phyloP scores from a whole-genome alignment of 1,284 basidiomycete species.

The Wallemia mellicola region DNA sequence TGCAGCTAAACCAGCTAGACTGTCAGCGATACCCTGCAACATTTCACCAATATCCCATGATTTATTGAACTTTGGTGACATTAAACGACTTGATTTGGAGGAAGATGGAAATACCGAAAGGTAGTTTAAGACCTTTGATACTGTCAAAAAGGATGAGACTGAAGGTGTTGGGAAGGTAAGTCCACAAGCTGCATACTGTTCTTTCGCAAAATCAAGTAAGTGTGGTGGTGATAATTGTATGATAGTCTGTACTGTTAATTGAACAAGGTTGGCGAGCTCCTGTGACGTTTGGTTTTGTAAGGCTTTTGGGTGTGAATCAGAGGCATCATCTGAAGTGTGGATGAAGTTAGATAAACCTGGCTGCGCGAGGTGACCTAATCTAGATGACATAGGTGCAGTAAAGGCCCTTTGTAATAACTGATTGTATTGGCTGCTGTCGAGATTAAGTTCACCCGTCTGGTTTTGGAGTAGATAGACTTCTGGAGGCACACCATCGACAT shows the following conservation, averaged over 20 bases:
- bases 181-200: constrained; percentile 61
- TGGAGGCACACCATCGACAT: background rate
- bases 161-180: constrained; percentile 55
- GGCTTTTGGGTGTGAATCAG: background rate
- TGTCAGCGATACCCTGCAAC: constrained; percentile 47
- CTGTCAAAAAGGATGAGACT: constrained; percentile 55
- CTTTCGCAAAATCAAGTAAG: constrained; percentile 63
- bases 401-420: constrained; percentile 23
- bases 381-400: constrained; percentile 36
- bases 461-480: background rate
- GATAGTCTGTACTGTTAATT: constrained; percentile 59
- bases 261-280: constrained; percentile 60
- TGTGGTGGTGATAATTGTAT: constrained; percentile 61
- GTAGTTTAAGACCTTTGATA: constrained; percentile 70
- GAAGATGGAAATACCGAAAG: constrained; percentile 36
- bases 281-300: constrained; percentile 14
- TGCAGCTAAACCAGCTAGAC: constrained; percentile 51
- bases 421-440: background rate
- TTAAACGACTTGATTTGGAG: background rate
- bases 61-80: constrained; percentile 1
- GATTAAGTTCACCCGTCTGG: background rate
- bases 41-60: constrained; percentile 35
- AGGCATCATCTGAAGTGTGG: background rate
- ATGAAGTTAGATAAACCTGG: constrained; percentile 17
- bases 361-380: constrained; percentile 33